Base-by-base conservation (phyloP, 768 basidiomycete genomes). In the Holtermanniella nyarrowii region DNA sequence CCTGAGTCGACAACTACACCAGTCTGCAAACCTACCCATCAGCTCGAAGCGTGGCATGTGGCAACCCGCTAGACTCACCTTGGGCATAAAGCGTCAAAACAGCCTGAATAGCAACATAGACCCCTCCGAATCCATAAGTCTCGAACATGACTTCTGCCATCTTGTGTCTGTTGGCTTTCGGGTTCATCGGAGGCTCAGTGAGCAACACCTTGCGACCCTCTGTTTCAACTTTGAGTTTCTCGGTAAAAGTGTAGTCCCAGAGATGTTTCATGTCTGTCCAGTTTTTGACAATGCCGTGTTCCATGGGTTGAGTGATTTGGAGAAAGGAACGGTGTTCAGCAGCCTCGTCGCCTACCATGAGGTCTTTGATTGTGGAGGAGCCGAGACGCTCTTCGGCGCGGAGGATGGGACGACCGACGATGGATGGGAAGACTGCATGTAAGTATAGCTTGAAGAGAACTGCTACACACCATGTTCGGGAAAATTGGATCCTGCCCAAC, bases 121-220 rank as follows among this genome's bases (percentile, higher is more conserved):
- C 88, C 0, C 88, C 87, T 16, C 82, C 82, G 64, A 97, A 96
- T 2, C 88, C 89, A 72, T 96, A 99, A 57, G 93, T 86, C 75
- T 99, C 95, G 68, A 99, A 96, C 95, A 99, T 99, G 66, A 96
- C 88, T 72, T 97, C 85, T 51, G 83, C 85, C 90, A 99, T 96
- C 70, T 79, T 77, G 72, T 90, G 83, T 63, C 95, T 74, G 73
- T 99, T 97, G 57, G 74, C 83, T 68, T 83, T 88, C 2, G 95
- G 95, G 73, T 99, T 97, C 95, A 97, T 97, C 24, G 95, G 95
- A 14, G 95, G 95, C 72, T 99, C 95, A 0, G 95, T 99, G 62
- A 99, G 78, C 55, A 99, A 73, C 37, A 99, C 79, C 74, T 96
- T 99, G 55, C 80, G 77, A 0, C 88, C 95, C 22, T 77, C 76